These are phyloP conservation scores for Annona squamosa DNA, from an alignment of 164 flowering plant genomes.

Conservation along the genomic window DNA sequence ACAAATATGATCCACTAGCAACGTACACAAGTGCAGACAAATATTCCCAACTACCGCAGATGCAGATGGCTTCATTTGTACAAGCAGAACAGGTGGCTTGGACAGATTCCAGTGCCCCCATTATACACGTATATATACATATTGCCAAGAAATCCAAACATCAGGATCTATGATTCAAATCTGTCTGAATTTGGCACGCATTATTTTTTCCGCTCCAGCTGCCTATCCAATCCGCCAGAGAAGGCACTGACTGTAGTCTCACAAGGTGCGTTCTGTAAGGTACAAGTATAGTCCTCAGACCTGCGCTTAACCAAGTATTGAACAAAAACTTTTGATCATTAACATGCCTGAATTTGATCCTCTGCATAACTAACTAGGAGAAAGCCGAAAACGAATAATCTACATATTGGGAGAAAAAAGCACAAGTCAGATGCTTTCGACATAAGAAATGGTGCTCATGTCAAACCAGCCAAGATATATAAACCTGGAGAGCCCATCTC, in stretches of 20 bases:
- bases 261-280: conserved; percentile 76
- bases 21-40: not conserved
- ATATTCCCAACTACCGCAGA: not conserved
- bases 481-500: not conserved
- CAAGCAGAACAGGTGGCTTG: not conserved
- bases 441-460: too few relatives aligned
- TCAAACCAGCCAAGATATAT: not conserved
- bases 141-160: not conserved
- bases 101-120: not conserved
- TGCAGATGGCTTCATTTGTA: not conserved
- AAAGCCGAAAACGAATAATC: not conserved
- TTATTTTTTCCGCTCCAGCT: conserved; percentile 38
- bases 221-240: conserved; percentile 47
- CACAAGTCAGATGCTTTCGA: too few relatives aligned
- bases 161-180: conserved; percentile 8
- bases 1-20: not conserved
- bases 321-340: not conserved
- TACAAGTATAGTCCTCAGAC: conserved; percentile 67
- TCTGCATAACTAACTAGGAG: not conserved
- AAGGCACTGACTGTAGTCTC: conserved; percentile 40
- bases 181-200: conserved; percentile 20
- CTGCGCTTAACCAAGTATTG: conserved; percentile 29
- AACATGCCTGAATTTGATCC: not conserved
- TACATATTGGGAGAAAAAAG: not conserved
- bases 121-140: not conserved